Percentiles rank a stretch among this genome's conserved stretches.
These are phyloP conservation scores for Citrus sp. DNA, from an alignment of 345 rosid species.

Conservation along the genomic window DNA sequence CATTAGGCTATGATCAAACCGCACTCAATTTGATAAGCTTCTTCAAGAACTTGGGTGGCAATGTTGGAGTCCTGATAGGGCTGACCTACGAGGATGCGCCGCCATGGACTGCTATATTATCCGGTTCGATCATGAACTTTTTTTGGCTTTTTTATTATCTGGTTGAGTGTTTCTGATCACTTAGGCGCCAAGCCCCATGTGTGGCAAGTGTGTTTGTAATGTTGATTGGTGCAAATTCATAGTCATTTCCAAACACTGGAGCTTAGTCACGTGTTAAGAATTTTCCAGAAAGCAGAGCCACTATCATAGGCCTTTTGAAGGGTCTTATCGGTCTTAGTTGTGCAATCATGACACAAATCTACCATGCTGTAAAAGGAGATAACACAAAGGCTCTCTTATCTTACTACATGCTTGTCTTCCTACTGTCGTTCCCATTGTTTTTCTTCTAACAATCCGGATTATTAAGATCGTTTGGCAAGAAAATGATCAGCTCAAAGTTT, in stretches of 20 bases:
- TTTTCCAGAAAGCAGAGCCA: conserved; percentile 49
- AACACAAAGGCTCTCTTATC: conserved; percentile 35
- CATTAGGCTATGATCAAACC: too few species aligned
- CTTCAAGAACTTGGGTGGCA: conserved; percentile 58
- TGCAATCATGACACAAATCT: too few species aligned
- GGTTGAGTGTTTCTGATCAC: conserved; percentile 26
- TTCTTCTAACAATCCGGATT: conserved; percentile 38
- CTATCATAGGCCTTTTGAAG: conserved; percentile 43
- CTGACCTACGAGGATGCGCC: conserved; percentile 39
- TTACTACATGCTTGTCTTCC: conserved; percentile 53
- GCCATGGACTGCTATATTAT: conserved; percentile 45
- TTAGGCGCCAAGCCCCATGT: conserved; percentile 19
- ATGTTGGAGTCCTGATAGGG: conserved; percentile 40
- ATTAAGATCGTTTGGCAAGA: conserved; percentile 30
- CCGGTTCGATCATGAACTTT: conserved; percentile 49
- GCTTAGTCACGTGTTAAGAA: conserved; percentile 50
- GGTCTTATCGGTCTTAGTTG: conserved; percentile 50
- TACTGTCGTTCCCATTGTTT: conserved; percentile 36
- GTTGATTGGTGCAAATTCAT: conserved; percentile 46
- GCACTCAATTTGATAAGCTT: conserved; percentile 40
- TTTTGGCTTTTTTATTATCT: conserved; percentile 47
- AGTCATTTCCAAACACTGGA: conserved; percentile 45
- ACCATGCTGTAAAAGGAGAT: conserved; percentile 30
- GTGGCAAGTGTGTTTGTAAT: conserved; percentile 40
- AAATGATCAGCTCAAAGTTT: conserved; percentile 41